Base-by-base conservation (phyloP, 495 filamentous ascomycete genomes). In the Hyphodiscus hymeniophilus region DNA sequence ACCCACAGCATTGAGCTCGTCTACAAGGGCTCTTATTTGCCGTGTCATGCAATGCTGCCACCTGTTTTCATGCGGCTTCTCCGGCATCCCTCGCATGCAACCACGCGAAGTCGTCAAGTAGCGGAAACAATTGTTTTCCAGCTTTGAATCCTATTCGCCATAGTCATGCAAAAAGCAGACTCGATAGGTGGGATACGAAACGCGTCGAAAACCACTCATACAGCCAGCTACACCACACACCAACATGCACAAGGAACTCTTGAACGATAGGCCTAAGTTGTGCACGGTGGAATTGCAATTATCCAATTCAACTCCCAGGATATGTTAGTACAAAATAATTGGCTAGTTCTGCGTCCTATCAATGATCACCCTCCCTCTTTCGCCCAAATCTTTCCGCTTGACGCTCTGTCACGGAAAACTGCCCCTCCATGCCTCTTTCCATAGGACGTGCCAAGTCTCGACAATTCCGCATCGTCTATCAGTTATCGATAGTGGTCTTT, bases 181-280 rank as follows among this genome's bases (percentile, higher is more conserved):
- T 33, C 20, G 22, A 20, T 8, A 51, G 52, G n/a, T 48, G 52
- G 55, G 45, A 55, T 52, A 48, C 56, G 56, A 53, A 47, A 54
- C 39, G 48, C 43, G 26, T 30, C 16, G 8, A 44, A 12, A 30
- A 34, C 56, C 52, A 59, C 24, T 59, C 46, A 56, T 15, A 32
- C 32, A 8, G 33, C 39, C 20, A 42, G 30, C 47, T 49, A 50
- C 36, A 38, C 49, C 52, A n/a, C n/a, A n/a, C n/a, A 43, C 52
- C 56, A 47, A 47, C 41, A 52, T 38, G 28, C 44, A 33, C 22
- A 42, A 39, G n/a, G n/a, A 47, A 42, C 17, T n/a, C 13, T 38
- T 41, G 24, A 33, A 40, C 23, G 21, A 44, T 30, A 43, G n/a
- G n/a, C n/a, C n/a, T n/a, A n/a, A n/a, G 33, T 50, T 44, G 47